These are phyloP conservation scores for Gloeostereum incarnatum DNA, from an alignment of 768 basidiomycete species.

Conservation along the genomic window DNA sequence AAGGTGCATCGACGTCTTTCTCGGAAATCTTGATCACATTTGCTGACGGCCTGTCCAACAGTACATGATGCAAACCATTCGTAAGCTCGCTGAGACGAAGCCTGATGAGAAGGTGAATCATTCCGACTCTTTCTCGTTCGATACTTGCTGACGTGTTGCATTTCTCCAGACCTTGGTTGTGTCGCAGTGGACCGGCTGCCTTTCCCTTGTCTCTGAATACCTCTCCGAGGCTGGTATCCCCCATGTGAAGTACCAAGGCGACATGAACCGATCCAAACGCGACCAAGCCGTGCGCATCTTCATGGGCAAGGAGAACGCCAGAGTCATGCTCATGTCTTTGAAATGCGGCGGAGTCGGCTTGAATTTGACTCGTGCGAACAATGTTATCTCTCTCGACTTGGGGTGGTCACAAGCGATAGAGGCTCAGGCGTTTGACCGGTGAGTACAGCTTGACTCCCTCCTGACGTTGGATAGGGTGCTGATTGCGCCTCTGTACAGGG, in stretches of 20 bases:
- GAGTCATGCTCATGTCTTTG: conserved; percentile 52
- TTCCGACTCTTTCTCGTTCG: not conserved
- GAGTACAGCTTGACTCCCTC: conserved; percentile 6
- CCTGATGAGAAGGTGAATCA: conserved; percentile 51
- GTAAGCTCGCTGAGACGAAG: conserved; percentile 30
- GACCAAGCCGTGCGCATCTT: conserved; percentile 47
- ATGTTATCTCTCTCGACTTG: conserved; percentile 54
- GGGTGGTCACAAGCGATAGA: conserved; percentile 61
- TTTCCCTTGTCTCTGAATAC: conserved; percentile 55
- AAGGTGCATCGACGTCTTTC: conserved; percentile 28
- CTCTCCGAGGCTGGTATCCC: conserved; percentile 39
- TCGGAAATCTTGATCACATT: not conserved
- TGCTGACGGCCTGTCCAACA: conserved; percentile 11
- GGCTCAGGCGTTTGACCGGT: conserved; percentile 49
- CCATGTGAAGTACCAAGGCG: conserved; percentile 59
- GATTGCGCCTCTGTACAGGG: conserved; percentile 9
- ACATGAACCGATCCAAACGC: conserved; percentile 44
- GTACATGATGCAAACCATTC: conserved; percentile 53
- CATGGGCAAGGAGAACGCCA: conserved; percentile 49
- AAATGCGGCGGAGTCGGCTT: conserved; percentile 56
- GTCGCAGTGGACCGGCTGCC: conserved; percentile 63
- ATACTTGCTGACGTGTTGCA: conserved; percentile 5
- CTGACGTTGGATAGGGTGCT: not conserved
- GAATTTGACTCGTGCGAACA: conserved; percentile 55
- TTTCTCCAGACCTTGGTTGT: conserved; percentile 55